Evolutionary conservation across 1,284 basidiomycete genomes (phyloP).

Genomic region (Naganishia sp.): DNA sequence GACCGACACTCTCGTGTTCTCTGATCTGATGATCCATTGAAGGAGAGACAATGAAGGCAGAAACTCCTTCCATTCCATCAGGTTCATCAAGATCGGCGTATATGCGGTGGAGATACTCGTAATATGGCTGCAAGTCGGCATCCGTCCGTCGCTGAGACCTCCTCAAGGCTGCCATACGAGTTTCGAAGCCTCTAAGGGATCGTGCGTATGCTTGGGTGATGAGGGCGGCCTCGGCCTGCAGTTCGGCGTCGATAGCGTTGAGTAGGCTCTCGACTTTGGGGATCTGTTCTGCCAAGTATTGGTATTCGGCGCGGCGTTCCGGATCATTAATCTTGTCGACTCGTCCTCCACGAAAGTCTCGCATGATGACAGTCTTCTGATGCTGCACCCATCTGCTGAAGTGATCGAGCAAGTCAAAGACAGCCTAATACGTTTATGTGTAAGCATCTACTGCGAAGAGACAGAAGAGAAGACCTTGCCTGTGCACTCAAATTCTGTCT

Average conservation of each 20-base stretch:
- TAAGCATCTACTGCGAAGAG: background rate
- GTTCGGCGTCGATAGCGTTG: slow-evolving; percentile 77
- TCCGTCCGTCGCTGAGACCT: slow-evolving; percentile 56
- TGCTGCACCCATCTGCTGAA: slow-evolving; percentile 82
- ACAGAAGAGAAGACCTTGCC: slow-evolving; percentile 55
- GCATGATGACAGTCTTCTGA: slow-evolving; percentile 55
- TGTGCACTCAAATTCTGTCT: slow-evolving; percentile 85
- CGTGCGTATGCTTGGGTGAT: slow-evolving; percentile 93
- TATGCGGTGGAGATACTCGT: slow-evolving; percentile 91
- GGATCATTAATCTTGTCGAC: slow-evolving; percentile 49
- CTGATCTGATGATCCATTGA: slow-evolving; percentile 95
- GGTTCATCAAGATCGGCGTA: slow-evolving; percentile 96
- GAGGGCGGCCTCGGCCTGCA: slow-evolving; percentile 91
- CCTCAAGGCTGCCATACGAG: slow-evolving; percentile 63
- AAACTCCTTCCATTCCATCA: slow-evolving; percentile 98
- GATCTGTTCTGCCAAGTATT: slow-evolving; percentile 58
- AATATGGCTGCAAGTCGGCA: slow-evolving; percentile 70
- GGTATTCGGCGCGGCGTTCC: slow-evolving; percentile 22
- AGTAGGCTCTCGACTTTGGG: slow-evolving; percentile 74
- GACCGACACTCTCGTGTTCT: slow-evolving; percentile 94
- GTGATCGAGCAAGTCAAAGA: slow-evolving; percentile 94
- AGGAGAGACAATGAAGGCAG: slow-evolving; percentile 82
- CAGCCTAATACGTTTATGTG: slow-evolving; percentile 60
- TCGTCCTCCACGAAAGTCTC: slow-evolving; percentile 36
- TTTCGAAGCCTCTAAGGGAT: slow-evolving; percentile 92